Base-by-base conservation (phyloP, 768 basidiomycete genomes). In the Mycena indigotica region DNA sequence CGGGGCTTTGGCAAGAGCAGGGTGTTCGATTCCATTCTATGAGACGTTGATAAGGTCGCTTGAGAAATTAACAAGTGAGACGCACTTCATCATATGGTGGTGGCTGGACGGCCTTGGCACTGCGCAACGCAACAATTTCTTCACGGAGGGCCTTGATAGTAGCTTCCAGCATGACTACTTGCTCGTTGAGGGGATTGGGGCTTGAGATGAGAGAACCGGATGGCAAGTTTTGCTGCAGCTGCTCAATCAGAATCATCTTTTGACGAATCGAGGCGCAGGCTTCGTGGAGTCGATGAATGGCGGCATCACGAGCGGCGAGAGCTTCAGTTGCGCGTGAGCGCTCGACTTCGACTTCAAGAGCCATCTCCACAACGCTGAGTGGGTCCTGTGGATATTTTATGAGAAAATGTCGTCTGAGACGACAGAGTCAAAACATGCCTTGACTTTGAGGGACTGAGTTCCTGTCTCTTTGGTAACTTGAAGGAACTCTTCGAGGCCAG, bases 251-350 rank as follows among this genome's bases (percentile, higher is more conserved):
- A 21, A 75, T 73, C 1, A 79, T 76, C 70, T 89, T 88, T 66
- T 86, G 79, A n/a, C 80, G 79, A 62, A 89, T 73, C 0, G 84
- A 84, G 15, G 73, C 67, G 65, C 84, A 87, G 10, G 86, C 86
- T 45, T 84, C 80, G 28, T 80, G 75, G 13, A 91, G 78, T 28
- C 81, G 82, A 39, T 80, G 71, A 1, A 87, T 80, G 16, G 79
- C 81, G 28, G 77, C 79, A 65, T 91, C 88, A 38, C 88, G 83
- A 28, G 88, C 88, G 25, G 71, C 73, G 52, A 86, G 68, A 1
- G 84, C 86, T 64, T 89, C 87, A 21, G 68, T 69, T 1, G 84
- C 80, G 48, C 80, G 79, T 49, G 79, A 55, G 38, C 75, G 77
- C 60, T 87, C 84, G 29, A 79, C 70, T 58, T 84, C 79, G 19